Conservation (phyloP, 1,284 basidiomycete species). For the Bjerkandera adusta region DNA sequence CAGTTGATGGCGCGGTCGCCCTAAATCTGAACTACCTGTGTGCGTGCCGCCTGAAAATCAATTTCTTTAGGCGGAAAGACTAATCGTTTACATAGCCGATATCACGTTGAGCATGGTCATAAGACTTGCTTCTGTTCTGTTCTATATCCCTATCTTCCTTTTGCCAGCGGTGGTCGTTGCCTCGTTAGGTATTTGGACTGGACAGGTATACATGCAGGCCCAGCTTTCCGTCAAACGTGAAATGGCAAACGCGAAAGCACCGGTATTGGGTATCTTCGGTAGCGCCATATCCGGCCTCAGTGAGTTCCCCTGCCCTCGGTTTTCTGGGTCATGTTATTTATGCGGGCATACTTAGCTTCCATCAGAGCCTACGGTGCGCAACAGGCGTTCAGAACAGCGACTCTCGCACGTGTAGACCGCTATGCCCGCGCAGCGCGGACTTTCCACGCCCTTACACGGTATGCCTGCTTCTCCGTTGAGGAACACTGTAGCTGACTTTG, state of each 20-base stretch:
- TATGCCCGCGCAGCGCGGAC: conserved; percentile 41
- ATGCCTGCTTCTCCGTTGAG: conserved; percentile 8
- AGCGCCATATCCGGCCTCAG: conserved; percentile 64
- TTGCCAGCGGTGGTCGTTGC: conserved; percentile 38
- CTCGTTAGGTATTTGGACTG: conserved; percentile 41
- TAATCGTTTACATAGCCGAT: conserved; percentile 15
- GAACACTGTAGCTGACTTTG: conserved; percentile 35
- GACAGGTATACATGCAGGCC: conserved; percentile 57
- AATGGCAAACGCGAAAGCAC: conserved; percentile 62
- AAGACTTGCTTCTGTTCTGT: conserved; percentile 39
- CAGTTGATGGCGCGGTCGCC: conserved; percentile 30
- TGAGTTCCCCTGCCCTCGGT: conserved; percentile 27
- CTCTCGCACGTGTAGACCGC: conserved; percentile 40
- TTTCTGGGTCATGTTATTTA: neutral
- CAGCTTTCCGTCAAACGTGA: conserved; percentile 73
- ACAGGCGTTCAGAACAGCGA: conserved; percentile 37
- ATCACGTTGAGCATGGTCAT: conserved; percentile 28
- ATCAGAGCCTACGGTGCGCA: conserved; percentile 56
- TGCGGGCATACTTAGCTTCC: conserved; percentile 37
- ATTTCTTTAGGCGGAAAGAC: conserved; percentile 8
- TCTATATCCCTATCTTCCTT: conserved; percentile 40
- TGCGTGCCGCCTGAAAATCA: conserved; percentile 5
- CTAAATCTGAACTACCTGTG: neutral
- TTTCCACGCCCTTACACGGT: conserved; percentile 50
- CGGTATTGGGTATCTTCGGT: conserved; percentile 65